Percentiles rank a stretch among this genome's conserved stretches.
phyloP scores from a whole-genome alignment of 495 filamentous ascomycete species.

The Talaromyces ruber region DNA sequence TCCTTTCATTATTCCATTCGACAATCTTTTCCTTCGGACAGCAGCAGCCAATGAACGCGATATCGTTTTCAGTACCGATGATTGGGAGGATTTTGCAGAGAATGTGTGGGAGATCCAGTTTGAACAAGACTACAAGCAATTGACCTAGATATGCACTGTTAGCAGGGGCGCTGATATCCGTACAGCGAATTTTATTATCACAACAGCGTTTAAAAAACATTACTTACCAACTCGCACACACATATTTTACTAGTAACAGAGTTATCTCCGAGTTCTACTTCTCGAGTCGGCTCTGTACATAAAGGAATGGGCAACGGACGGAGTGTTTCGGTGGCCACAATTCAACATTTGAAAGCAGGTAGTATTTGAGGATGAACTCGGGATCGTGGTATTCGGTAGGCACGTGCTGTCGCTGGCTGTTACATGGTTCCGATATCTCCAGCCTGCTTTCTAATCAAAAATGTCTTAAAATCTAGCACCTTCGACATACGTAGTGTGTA shows the following conservation, averaged over 20 bases:
- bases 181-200: too few species aligned
- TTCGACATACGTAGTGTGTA: background rate
- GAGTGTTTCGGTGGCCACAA: too few species aligned
- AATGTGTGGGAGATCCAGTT: background rate
- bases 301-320: too few species aligned
- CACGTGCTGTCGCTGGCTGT: background rate
- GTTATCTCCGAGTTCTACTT: too few species aligned
- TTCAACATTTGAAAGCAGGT: too few species aligned
- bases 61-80: background rate
- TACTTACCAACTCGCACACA: too few species aligned
- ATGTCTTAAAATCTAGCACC: background rate
- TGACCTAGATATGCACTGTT: too few species aligned
- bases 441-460: background rate
- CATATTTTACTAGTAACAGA: too few species aligned
- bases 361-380: background rate
- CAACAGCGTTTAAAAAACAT: too few species aligned
- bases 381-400: too few species aligned
- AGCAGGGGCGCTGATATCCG: too few species aligned
- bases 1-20: background rate
- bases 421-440: background rate
- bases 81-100: background rate
- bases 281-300: too few species aligned
- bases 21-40: background rate
- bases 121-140: background rate
- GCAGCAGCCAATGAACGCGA: background rate